phyloP scores from a whole-genome alignment of 768 basidiomycete species.

The Trametes sanguinea region DNA sequence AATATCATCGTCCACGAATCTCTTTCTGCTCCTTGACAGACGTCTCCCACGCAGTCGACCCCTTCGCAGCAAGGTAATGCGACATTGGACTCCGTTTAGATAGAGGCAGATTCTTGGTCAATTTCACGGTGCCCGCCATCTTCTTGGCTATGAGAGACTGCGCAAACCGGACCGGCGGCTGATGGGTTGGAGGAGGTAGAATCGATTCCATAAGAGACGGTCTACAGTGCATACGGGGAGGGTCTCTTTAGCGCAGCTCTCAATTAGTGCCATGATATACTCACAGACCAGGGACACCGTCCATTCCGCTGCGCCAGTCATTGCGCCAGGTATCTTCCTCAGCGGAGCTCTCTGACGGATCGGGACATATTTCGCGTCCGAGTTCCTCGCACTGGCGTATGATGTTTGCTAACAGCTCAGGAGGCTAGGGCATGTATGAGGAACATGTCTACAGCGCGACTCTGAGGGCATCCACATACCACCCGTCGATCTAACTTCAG shows the following conservation, averaged over 20 bases:
- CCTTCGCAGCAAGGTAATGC: constrained; percentile 68
- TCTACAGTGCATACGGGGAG: constrained; percentile 34
- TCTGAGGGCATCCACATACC: constrained; percentile 44
- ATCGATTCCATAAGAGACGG: constrained; percentile 43
- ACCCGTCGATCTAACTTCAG: constrained; percentile 61
- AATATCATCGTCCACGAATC: constrained; percentile 52
- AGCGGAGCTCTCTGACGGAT: constrained; percentile 9
- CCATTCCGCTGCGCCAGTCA: constrained; percentile 45
- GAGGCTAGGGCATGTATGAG: constrained; percentile 48
- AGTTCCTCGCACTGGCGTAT: constrained; percentile 56
- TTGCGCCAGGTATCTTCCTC: constrained; percentile 33
- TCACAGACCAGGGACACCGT: constrained; percentile 62
- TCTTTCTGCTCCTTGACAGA: constrained; percentile 59
- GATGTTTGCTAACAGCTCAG: constrained; percentile 62
- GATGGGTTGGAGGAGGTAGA: constrained; percentile 53
- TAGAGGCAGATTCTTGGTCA: constrained; percentile 60
- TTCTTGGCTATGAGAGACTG: constrained; percentile 61
- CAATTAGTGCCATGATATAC: constrained; percentile 34
- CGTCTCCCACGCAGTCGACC: constrained; percentile 75
- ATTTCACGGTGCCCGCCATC: constrained; percentile 58
- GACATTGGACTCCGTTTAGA: constrained; percentile 66
- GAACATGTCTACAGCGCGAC: background rate
- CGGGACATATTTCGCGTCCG: constrained; percentile 55
- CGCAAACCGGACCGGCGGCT: constrained; percentile 49
- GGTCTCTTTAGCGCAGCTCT: constrained; percentile 3